These are phyloP conservation scores for Coriolopsis trogii DNA, from an alignment of 1,284 basidiomycete species.

Conservation along the genomic window DNA sequence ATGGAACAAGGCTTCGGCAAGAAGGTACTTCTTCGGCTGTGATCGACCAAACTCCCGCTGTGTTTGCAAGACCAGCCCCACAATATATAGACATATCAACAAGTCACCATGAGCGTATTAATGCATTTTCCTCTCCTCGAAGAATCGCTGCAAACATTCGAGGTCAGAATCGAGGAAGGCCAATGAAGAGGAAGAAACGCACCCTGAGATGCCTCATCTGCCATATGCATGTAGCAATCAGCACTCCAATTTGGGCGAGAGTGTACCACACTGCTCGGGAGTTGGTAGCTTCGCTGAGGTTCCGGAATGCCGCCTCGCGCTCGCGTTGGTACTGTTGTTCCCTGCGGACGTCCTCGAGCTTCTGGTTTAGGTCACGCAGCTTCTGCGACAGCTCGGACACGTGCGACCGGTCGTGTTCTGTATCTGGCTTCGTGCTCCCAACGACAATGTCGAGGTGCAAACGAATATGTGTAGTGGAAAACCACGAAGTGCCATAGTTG, in stretches of 20 bases:
- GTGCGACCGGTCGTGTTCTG: conserved; percentile 84
- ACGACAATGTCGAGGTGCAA: conserved; percentile 95
- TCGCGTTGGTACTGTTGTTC: conserved; percentile 99
- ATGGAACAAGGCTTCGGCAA: conserved; percentile 64
- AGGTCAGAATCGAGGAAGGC: neutral
- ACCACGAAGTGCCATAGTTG: conserved; percentile 83
- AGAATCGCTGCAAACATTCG: conserved; percentile 64
- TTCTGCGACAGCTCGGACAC: conserved; percentile 86
- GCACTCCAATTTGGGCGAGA: conserved; percentile 82
- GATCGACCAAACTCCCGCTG: conserved; percentile 24
- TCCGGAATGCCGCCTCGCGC: conserved; percentile 88
- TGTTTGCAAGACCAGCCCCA: conserved; percentile 8
- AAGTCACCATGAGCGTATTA: conserved; percentile 36
- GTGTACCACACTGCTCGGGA: conserved; percentile 92
- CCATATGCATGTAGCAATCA: conserved; percentile 89
- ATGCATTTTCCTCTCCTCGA: conserved; percentile 86
- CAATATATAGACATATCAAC: conserved; percentile 23
- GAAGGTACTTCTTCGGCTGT: conserved; percentile 70
- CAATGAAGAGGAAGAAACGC: conserved; percentile 32
- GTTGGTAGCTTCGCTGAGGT: conserved; percentile 90
- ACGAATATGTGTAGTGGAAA: conserved; percentile 83
- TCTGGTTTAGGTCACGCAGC: conserved; percentile 90
- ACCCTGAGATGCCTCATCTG: conserved; percentile 92
- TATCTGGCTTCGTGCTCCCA: conserved; percentile 82
- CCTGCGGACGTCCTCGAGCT: conserved; percentile 89